Conservation (phyloP, 2,329 filamentous ascomycete species). For the Penicillium sumatraense region DNA sequence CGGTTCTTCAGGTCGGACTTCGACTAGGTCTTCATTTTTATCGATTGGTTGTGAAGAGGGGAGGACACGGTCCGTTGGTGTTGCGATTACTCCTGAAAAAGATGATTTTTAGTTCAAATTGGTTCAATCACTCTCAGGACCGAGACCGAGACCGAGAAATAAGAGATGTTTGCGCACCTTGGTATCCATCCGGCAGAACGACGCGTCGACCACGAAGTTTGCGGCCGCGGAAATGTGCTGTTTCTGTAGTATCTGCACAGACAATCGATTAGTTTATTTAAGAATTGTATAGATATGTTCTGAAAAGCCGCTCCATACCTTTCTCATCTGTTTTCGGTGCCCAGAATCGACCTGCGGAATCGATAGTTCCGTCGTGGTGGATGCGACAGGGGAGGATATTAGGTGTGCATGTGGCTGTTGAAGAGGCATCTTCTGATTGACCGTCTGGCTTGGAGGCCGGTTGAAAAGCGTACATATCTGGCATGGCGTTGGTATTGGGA, state of each 20-base stretch:
- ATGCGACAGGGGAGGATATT: slow-evolving; percentile 82
- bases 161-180: slow-evolving; percentile 45
- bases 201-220: slow-evolving; percentile 73
- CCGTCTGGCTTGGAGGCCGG: slow-evolving; percentile 27
- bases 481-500: slow-evolving; percentile 15
- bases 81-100: slow-evolving; percentile 61
- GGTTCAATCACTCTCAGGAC: too few species aligned
- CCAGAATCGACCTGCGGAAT: slow-evolving; percentile 72
- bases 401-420: slow-evolving; percentile 54
- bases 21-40: slow-evolving; percentile 51
- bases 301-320: slow-evolving; percentile 31
- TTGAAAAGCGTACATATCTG: slow-evolving; percentile 44
- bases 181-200: slow-evolving; percentile 71
- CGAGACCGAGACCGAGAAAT: neutral
- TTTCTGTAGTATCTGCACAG: slow-evolving; percentile 43
- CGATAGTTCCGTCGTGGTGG: slow-evolving; percentile 75
- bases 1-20: slow-evolving; percentile 53
- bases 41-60: slow-evolving; percentile 35
- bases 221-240: slow-evolving; percentile 77
- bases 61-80: slow-evolving; percentile 48
- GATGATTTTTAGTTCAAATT: neutral
- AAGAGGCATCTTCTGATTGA: slow-evolving; percentile 20
- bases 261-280: neutral
- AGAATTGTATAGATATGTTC: neutral
- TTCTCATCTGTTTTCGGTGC: slow-evolving; percentile 57